Evolutionary conservation across 495 filamentous ascomycete species (phyloP), one percentile per base, ranked within the genome.

Genomic region (Ramalina intermedia): DNA sequence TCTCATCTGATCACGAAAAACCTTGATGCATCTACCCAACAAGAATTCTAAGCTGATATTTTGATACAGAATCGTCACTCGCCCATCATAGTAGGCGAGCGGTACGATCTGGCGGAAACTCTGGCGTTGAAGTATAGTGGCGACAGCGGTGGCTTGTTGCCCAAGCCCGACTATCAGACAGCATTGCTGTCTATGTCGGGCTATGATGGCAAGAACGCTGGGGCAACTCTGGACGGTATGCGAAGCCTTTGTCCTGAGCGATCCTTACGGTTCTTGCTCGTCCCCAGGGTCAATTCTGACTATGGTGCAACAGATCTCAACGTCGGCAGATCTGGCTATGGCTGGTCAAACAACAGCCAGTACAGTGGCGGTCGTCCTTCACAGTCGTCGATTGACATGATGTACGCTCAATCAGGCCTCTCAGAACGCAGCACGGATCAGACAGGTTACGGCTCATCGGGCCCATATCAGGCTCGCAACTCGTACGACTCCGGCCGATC

Each of bases 141-240:
- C 60, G 64, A 66, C 40, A 62, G 66, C 66, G 69, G 68, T 63
- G 68, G 66, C 66, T 67, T 69, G 49, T 61, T 69, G 64, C 69
- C 69, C 67, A 71, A 72, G 69, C 68, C 71, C 64, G 71, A 69
- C 24, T 9, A n/a, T 37, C n/a, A 39, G 27, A 29, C 47, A 56
- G 64, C 68, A 50, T 58, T 70, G 39, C 53, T 74, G 63, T 69
- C 72, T 61, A 76, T 76, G 72, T 71, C 72, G 61, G 61, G 63
- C 54, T 71, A 70, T 58, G 67, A 68, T 52, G 44, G 33, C 33
- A 73, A 69, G 57, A 59, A 64, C 51, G 55, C 58, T 40, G 60
- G 63, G 46, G 59, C 62, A 57, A 61, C 62, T 50, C 56, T 69
- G 52, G 56, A 68, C 55, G 68, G 72, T 74, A 47, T 14, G 44